Evolutionary conservation across 2,329 filamentous ascomycete species (phyloP).

Genomic region (Neofusicoccum umdonicola): DNA sequence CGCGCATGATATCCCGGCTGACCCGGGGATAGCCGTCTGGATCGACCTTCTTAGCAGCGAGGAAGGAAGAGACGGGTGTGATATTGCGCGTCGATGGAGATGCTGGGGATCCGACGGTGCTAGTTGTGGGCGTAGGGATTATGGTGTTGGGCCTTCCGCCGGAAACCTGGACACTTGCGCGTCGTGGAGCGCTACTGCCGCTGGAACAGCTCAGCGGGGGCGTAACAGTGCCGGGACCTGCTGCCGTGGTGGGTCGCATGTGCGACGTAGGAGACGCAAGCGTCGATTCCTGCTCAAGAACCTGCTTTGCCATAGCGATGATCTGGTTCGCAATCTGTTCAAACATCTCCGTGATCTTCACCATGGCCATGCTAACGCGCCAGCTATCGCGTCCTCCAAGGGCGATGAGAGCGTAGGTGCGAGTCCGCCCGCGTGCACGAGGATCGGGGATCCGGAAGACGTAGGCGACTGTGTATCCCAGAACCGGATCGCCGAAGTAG

Average conservation of each 20-base stretch:
- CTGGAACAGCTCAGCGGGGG: conserved; percentile 28
- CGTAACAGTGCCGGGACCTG: conserved; percentile 24
- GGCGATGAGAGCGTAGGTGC: conserved; percentile 58
- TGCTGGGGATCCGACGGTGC: conserved; percentile 30
- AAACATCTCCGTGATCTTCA: conserved; percentile 46
- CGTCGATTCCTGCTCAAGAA: conserved; percentile 36
- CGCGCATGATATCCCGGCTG: conserved; percentile 51
- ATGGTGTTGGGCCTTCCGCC: conserved; percentile 2
- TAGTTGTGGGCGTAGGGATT: neutral
- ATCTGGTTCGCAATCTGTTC: conserved; percentile 54
- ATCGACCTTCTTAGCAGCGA: conserved; percentile 56
- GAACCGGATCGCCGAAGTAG: conserved; percentile 55
- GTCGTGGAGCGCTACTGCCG: conserved; percentile 22
- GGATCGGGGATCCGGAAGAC: conserved; percentile 59
- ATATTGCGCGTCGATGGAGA: conserved; percentile 43
- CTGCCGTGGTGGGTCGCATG: conserved; percentile 27
- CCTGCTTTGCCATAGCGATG: conserved; percentile 41
- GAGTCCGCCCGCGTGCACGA: conserved; percentile 55
- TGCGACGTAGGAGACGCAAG: conserved; percentile 22
- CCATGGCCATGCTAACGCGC: conserved; percentile 43
- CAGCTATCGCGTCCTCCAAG: conserved; percentile 57
- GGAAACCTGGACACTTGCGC: conserved; percentile 9
- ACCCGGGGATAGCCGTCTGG: conserved; percentile 55
- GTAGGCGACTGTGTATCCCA: conserved; percentile 60
- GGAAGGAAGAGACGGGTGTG: conserved; percentile 57